phyloP scores from a whole-genome alignment of 1,284 basidiomycete genomes.

The Polyporus tsugae region DNA sequence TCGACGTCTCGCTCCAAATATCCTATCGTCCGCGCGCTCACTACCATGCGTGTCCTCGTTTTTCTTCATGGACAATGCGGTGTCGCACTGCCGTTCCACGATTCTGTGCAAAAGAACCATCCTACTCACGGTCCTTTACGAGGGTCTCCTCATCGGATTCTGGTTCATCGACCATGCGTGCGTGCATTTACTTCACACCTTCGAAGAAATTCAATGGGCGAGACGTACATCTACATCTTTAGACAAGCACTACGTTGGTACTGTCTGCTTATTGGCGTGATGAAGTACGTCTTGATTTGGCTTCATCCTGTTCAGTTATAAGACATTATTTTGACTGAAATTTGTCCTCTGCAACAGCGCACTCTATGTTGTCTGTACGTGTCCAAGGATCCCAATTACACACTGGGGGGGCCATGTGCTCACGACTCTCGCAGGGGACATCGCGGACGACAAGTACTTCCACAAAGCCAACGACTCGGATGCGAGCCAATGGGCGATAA shows the following conservation, averaged over 20 bases:
- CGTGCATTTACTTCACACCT: conserved; percentile 37
- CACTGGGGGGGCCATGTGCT: not conserved
- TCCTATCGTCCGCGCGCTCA: conserved; percentile 11
- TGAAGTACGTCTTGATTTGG: conserved; percentile 68
- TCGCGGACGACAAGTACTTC: conserved; percentile 86
- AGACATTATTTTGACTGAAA: conserved; percentile 4
- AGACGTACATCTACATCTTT: conserved; percentile 23
- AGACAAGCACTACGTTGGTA: conserved; percentile 80
- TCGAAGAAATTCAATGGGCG: conserved; percentile 15
- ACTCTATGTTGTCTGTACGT: conserved; percentile 80
- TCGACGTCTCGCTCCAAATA: not conserved
- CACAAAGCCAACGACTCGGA: conserved; percentile 87
- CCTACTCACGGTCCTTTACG: conserved; percentile 75
- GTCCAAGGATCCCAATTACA: not conserved
- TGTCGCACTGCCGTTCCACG: not conserved
- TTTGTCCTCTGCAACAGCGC: conserved; percentile 52
- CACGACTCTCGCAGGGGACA: conserved; percentile 67
- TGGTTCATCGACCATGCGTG: conserved; percentile 88
- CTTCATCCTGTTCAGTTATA: not conserved
- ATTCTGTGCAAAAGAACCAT: conserved; percentile 66
- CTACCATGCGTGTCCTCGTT: not conserved
- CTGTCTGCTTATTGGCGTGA: conserved; percentile 81
- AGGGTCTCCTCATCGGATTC: conserved; percentile 80
- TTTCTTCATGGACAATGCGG: conserved; percentile 15
- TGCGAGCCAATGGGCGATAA: conserved; percentile 76